Percentiles rank a stretch among this genome's conserved stretches.
phyloP scores from a whole-genome alignment of 2,329 filamentous ascomycete genomes.

The Ophiocordyceps camponoti-leonardi region DNA sequence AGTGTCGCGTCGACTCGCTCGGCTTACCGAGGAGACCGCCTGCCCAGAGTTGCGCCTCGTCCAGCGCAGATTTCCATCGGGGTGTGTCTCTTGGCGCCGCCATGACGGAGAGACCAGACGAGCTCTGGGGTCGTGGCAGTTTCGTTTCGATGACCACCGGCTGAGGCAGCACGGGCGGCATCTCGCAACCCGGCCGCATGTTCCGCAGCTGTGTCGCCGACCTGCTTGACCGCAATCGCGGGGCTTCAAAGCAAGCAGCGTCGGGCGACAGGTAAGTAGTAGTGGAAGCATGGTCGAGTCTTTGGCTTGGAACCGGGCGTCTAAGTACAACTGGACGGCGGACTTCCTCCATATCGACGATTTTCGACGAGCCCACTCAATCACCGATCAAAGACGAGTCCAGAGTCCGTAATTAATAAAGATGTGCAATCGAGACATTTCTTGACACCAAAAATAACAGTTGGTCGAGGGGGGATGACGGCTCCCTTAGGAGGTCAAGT shows the following conservation, averaged over 20 bases:
- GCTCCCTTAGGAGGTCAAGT: not conserved
- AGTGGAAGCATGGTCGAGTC: not conserved
- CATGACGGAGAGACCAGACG: conserved; percentile 10
- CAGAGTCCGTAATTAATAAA: not conserved
- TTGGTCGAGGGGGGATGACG: no score
- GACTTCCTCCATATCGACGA: not conserved
- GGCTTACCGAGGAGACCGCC: conserved; percentile 47
- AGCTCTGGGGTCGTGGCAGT: conserved; percentile 14
- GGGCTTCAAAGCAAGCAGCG: not conserved
- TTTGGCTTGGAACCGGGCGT: no score
- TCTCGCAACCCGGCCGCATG: not conserved
- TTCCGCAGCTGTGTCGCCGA: conserved; percentile 4
- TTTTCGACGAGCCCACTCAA: no score
- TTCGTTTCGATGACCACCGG: not conserved
- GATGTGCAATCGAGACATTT: no score
- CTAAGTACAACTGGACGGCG: not conserved
- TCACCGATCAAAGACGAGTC: no score
- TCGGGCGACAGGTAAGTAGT: not conserved
- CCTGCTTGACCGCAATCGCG: conserved; percentile 4
- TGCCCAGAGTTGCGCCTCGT: conserved; percentile 47
- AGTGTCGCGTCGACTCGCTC: conserved; percentile 46
- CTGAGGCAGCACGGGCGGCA: not conserved
- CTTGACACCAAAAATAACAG: no score
- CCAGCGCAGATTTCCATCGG: conserved; percentile 29
- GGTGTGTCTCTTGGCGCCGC: conserved; percentile 4